Evolutionary conservation across 2,329 filamentous ascomycete species (phyloP), one percentile per base, ranked within the genome.

Genomic region (Xylaria sp.): DNA sequence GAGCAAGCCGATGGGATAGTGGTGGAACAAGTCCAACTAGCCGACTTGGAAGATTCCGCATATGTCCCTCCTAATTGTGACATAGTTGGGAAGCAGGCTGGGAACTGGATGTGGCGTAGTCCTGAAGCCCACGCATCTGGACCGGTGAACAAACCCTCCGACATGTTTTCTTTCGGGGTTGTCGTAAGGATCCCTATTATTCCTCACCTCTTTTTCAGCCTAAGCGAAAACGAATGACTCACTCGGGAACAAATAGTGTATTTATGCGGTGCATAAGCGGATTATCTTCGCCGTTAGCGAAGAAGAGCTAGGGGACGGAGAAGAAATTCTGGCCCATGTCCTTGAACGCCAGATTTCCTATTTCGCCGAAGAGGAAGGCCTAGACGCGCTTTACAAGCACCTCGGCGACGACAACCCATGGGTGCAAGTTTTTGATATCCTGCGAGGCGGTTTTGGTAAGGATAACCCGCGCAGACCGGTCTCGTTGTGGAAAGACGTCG

Each of bases 271-370:
- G 28, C 52, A 63, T 41, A 63, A 63, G 52, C 28, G 20, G 30
- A 32, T 63, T 20, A 46, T 57, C 41, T 63, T 63, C 43, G 20
- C 39, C 20, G 60, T 63, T 30, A 48, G 60, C 50, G 50, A 63
- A 56, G 60, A 63, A 63, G 60, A 63, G 20, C 50, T 63, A 23
- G 60, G 60, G 30, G 60, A 56, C 2, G 60, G 60, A 56, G 60
- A 63, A 48, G 39, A 56, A 13, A 56, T 63, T 28, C 30, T 63
- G n/a, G 60, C 60, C 39, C 60, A 56, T 63, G 60, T 63, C 48
- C 36, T 56, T 30, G 50, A 63, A 15, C 60, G 50, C 60, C 60
- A 63, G 39, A 63, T 63, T 63, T 63, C 60, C 39, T 63, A 63
- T 39, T 63, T 63, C 50, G 60, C 50, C 30, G 52, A 56, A 28